These are phyloP conservation scores for Pascua guehoae DNA, from an alignment of 1,284 basidiomycete genomes.

Conservation along the genomic window DNA sequence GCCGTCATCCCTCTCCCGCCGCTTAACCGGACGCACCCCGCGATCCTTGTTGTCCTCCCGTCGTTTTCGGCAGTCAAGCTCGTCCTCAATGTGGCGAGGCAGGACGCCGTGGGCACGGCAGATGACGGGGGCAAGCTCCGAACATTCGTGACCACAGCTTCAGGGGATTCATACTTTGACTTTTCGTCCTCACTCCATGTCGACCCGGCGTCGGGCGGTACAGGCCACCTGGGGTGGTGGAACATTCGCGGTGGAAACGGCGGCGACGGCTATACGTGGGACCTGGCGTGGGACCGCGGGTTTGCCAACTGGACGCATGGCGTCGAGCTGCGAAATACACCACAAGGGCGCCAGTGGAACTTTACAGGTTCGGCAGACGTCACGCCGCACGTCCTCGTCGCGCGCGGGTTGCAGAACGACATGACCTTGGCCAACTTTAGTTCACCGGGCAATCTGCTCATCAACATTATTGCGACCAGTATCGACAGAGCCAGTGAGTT, in stretches of 20 bases:
- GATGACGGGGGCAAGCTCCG: too few species aligned
- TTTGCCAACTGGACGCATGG: constrained; percentile 57
- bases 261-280: constrained; percentile 54
- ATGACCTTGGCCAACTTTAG: neutral
- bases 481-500: too few species aligned
- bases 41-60: neutral
- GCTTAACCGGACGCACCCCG: constrained; percentile 5
- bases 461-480: too few species aligned
- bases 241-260: neutral
- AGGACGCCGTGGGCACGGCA: too few species aligned
- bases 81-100: too few species aligned
- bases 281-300: constrained; percentile 54
- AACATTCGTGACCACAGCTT: too few species aligned
- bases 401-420: constrained; percentile 4
- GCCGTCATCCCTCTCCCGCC: neutral
- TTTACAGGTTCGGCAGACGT: neutral
- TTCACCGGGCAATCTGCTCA: too few species aligned
- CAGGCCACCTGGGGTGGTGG: too few species aligned
- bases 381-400: constrained; percentile 5
- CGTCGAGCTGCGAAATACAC: neutral
- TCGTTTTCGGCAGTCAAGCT: too few species aligned
- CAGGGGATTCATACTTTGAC: too few species aligned
- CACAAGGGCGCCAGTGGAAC: neutral
- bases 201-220: too few species aligned
- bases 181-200: too few species aligned